Conservation (phyloP, 1,284 basidiomycete species). For the Cryptococcus maquisensis region DNA sequence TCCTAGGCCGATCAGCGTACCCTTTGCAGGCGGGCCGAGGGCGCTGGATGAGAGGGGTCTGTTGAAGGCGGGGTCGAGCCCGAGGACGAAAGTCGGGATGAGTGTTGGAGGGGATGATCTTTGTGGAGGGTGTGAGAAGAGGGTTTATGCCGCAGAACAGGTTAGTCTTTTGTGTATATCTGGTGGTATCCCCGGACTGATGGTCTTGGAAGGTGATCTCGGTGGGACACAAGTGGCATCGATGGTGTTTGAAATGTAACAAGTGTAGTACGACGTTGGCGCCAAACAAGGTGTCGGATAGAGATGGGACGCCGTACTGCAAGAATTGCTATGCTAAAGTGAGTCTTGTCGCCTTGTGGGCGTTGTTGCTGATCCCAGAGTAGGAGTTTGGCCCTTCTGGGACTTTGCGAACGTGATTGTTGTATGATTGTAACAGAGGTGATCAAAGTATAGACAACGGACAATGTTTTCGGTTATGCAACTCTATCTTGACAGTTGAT, state of each 20-base stretch:
- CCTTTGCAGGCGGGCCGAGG: conserved; percentile 29
- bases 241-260: conserved; percentile 40
- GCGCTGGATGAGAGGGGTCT: conserved; percentile 36
- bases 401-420: not conserved
- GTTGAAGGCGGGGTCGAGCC: conserved; percentile 27
- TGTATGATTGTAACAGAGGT: too few species aligned
- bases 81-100: conserved; percentile 39
- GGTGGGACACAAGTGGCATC: conserved; percentile 42
- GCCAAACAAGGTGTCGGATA: conserved; percentile 56
- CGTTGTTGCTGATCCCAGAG: not conserved
- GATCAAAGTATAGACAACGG: too few species aligned
- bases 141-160: conserved; percentile 48
- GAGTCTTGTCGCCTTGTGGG: not conserved
- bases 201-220: conserved; percentile 22
- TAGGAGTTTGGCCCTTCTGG: conserved; percentile 2
- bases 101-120: conserved; percentile 29
- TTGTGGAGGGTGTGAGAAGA: conserved; percentile 44
- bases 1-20: conserved; percentile 28
- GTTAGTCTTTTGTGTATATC: conserved; percentile 19
- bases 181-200: not conserved
- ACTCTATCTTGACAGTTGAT: too few species aligned
- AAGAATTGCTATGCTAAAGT: conserved; percentile 47
- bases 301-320: conserved; percentile 48
- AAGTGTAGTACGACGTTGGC: conserved; percentile 41
- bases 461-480: too few species aligned